phyloP scores from a whole-genome alignment of 2,329 filamentous ascomycete species.

The Ascochyta clinopodiicola region DNA sequence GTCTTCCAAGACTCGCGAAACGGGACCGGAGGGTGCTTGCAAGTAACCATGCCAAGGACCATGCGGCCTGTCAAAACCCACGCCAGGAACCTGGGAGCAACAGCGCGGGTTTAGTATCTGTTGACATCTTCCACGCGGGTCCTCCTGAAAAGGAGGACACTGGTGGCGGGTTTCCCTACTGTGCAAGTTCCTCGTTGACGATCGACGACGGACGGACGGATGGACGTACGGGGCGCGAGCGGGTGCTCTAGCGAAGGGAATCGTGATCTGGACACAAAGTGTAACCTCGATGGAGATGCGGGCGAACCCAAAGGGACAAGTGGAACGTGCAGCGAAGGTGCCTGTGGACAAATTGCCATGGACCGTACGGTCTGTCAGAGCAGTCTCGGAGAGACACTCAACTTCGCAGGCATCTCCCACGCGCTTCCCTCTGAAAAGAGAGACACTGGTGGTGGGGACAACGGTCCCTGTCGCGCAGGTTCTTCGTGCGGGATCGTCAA shows the following conservation, averaged over 20 bases:
- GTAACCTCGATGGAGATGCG: constrained; percentile 7
- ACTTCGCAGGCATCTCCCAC: constrained; percentile 39
- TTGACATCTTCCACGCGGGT: constrained; percentile 39
- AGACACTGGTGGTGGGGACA: constrained; percentile 30
- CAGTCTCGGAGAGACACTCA: constrained; percentile 15
- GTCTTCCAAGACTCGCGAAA: not conserved
- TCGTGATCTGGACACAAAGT: constrained; percentile 15
- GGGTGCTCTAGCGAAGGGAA: constrained; percentile 12
- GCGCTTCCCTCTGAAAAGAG: constrained; percentile 29
- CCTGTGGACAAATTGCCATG: constrained; percentile 31
- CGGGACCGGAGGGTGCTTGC: constrained; percentile 24
- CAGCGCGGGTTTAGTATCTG: constrained; percentile 28
- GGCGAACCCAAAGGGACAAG: constrained; percentile 16
- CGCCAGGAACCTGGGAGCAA: constrained; percentile 6
- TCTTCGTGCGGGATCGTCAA: constrained; percentile 27
- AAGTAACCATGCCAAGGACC: constrained; percentile 36
- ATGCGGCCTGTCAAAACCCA: constrained; percentile 33
- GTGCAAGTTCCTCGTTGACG: constrained; percentile 24
- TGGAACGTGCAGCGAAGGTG: constrained; percentile 22
- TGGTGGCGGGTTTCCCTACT: constrained; percentile 35
- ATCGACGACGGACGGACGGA: constrained; percentile 18
- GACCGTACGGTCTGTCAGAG: constrained; percentile 31
- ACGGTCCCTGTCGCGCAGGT: constrained; percentile 29
- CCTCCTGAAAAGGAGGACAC: constrained; percentile 25
- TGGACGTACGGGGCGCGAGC: constrained; percentile 8